Evolutionary conservation across 768 basidiomycete genomes (phyloP).

Genomic region (Suillus cothurnatus): DNA sequence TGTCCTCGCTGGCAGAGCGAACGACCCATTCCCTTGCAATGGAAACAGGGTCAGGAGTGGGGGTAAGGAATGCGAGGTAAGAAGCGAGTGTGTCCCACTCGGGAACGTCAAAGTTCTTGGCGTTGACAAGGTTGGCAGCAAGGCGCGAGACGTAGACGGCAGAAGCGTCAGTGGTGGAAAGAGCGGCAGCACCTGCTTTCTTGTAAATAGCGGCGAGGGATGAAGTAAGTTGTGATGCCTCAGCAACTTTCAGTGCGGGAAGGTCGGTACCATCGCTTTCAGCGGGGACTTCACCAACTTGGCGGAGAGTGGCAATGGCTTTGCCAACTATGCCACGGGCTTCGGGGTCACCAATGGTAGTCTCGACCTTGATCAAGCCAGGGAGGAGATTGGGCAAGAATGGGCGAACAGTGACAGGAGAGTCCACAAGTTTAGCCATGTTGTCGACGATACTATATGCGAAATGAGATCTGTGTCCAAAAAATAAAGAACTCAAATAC

Average conservation of each 20-base stretch:
- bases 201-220: constrained; percentile 80
- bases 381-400: constrained; percentile 96
- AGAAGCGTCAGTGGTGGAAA: constrained; percentile 58
- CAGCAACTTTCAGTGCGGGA: constrained; percentile 78
- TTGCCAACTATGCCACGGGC: constrained; percentile 90
- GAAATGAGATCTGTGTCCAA: constrained; percentile 18
- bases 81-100: constrained; percentile 85
- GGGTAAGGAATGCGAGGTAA: constrained; percentile 68
- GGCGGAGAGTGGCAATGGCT: constrained; percentile 94
- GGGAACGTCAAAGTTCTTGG: constrained; percentile 88
- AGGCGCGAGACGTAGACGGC: constrained; percentile 74
- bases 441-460: constrained; percentile 85
- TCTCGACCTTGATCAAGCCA: constrained; percentile 94
- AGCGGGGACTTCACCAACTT: constrained; percentile 88
- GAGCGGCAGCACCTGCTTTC: constrained; percentile 69
- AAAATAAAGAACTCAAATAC: constrained; percentile 32
- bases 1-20: constrained; percentile 79
- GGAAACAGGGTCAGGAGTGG: constrained; percentile 64
- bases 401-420: constrained; percentile 90
- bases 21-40: constrained; percentile 87
- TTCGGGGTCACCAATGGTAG: constrained; percentile 95
- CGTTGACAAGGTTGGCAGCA: constrained; percentile 84
- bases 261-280: constrained; percentile 88
- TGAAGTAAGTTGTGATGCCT: constrained; percentile 64
- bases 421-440: constrained; percentile 98